Evolutionary conservation across 441 rosid genomes (phyloP).

Genomic region (Cnidoscolus chayamansa): DNA sequence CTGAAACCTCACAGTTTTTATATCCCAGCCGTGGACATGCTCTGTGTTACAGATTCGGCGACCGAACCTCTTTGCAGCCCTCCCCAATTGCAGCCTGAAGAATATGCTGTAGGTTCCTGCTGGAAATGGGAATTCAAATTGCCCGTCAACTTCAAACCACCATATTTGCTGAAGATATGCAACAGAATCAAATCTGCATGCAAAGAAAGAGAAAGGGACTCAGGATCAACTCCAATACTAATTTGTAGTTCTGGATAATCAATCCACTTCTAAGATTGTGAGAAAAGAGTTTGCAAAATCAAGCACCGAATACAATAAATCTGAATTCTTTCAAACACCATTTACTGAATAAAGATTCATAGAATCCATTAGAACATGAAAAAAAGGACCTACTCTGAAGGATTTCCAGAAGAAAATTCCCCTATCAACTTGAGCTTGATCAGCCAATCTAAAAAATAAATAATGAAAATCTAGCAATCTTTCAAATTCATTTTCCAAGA

Average conservation of each 20-base stretch:
- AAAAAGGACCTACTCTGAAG: constrained; percentile 24
- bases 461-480: constrained; percentile 23
- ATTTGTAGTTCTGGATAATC: neutral
- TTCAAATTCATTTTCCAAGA: constrained; percentile 12
- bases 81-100: constrained; percentile 81
- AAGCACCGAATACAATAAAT: neutral
- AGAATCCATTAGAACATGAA: neutral
- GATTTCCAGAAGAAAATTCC: constrained; percentile 26
- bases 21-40: constrained; percentile 88
- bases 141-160: constrained; percentile 92
- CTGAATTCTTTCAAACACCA: neutral
- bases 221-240: constrained; percentile 18
- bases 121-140: constrained; percentile 82
- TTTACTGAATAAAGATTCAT: constrained; percentile 4
- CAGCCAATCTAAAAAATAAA: constrained; percentile 28
- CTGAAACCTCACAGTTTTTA: constrained; percentile 81
- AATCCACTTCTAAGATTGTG: neutral
- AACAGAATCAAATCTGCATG: constrained; percentile 55
- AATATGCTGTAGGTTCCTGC: constrained; percentile 70
- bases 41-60: constrained; percentile 62
- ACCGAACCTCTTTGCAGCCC: constrained; percentile 54
- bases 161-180: constrained; percentile 95
- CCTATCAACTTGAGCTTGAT: constrained; percentile 23
- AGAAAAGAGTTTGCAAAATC: neutral
- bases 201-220: constrained; percentile 14